Conservation (phyloP, 306 rosid species). For the Phaseolus lunatus region DNA sequence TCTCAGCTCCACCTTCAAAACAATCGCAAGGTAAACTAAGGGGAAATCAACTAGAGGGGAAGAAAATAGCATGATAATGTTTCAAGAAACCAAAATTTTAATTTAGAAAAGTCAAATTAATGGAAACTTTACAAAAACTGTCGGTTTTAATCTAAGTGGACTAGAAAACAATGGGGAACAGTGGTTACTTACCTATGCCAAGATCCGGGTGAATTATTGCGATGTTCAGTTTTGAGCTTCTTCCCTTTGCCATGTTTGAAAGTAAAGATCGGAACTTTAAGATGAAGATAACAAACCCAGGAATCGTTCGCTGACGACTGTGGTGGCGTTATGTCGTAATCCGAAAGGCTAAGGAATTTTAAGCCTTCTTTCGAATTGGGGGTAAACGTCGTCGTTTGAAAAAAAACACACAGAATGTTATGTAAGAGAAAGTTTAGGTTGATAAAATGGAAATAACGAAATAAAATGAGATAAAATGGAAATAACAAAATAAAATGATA, state of each 20-base stretch:
- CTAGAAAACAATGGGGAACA: conserved; percentile 6
- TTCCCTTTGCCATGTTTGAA: conserved; percentile 51
- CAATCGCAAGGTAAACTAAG: conserved; percentile 2
- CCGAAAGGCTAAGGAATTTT: background rate
- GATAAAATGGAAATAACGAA: too few species aligned
- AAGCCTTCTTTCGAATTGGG: background rate
- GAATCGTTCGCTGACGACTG: background rate
- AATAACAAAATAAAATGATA: too few species aligned
- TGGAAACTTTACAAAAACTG: conserved; percentile 8
- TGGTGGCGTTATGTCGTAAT: background rate
- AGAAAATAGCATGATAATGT: background rate
- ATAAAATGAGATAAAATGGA: too few species aligned
- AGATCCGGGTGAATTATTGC: conserved; percentile 93
- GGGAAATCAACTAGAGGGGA: conserved; percentile 18
- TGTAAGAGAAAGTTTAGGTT: too few species aligned
- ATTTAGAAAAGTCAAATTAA: background rate
- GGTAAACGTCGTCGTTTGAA: background rate
- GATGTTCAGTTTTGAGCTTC: conserved; percentile 61
- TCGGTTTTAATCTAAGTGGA: background rate
- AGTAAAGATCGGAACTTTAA: conserved; percentile 18
- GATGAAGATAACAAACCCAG: background rate
- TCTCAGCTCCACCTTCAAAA: conserved; percentile 84
- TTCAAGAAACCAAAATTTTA: background rate
- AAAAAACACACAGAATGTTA: too few species aligned
- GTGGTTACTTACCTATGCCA: conserved; percentile 71